phyloP scores from a whole-genome alignment of 495 filamentous ascomycete species.

The Lophiostoma macrostomum region DNA sequence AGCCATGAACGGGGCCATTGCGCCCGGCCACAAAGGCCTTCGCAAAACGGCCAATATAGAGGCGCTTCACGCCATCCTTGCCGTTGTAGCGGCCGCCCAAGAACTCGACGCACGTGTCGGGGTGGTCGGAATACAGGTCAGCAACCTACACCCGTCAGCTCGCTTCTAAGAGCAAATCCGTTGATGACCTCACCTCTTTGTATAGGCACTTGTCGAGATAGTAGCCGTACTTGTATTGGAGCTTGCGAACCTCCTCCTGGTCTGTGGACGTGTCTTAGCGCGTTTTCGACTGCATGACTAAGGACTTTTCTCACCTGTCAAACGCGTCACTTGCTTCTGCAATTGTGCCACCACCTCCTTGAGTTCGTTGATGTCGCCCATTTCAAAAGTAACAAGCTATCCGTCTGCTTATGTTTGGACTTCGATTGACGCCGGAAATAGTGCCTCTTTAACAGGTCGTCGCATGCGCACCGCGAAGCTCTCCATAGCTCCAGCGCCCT shows the following conservation, averaged over 20 bases:
- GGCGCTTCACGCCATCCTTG: slow-evolving; percentile 52
- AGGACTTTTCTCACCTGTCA: slow-evolving; percentile 34
- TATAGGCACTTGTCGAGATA: slow-evolving; percentile 60
- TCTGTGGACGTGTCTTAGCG: slow-evolving; percentile 15
- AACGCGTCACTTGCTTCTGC: slow-evolving; percentile 39
- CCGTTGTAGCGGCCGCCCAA: slow-evolving; percentile 52
- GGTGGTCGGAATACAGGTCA: slow-evolving; percentile 52
- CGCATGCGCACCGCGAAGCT: neutral
- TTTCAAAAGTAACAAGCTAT: slow-evolving; percentile 9
- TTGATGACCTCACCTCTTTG: slow-evolving; percentile 44
- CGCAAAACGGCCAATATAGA: slow-evolving; percentile 54
- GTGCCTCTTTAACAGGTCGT: slow-evolving; percentile 7
- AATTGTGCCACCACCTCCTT: slow-evolving; percentile 44
- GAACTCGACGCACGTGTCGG: slow-evolving; percentile 56
- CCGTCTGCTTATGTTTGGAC: neutral
- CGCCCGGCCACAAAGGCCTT: slow-evolving; percentile 42
- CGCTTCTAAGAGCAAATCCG: neutral
- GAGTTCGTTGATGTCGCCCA: slow-evolving; percentile 46
- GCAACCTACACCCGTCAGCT: slow-evolving; percentile 40
- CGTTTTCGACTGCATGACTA: neutral
- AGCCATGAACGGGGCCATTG: slow-evolving; percentile 55
- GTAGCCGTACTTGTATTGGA: slow-evolving; percentile 57
- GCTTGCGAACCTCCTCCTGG: slow-evolving; percentile 48
- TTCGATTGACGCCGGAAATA: neutral
- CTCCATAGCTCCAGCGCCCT: neutral